A percentile compares a stretch with the other conserved stretches of the same genome.
Evolutionary conservation across 1,139 yeast species (phyloP).

Genomic region (Suzukiozyma palmioleophila): DNA sequence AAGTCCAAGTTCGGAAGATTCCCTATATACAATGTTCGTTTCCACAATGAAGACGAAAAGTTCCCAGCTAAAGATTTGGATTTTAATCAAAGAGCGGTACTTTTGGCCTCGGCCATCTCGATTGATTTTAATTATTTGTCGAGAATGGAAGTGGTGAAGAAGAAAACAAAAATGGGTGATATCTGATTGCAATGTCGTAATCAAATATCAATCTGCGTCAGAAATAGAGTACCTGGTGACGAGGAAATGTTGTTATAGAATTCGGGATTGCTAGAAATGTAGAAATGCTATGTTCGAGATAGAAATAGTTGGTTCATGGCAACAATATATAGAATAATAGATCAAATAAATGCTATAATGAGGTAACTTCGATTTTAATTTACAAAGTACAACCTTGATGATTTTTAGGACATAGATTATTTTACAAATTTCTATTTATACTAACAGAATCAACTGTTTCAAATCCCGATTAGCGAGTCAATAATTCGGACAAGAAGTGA

Average conservation of each 20-base stretch:
- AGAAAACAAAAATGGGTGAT: conserved; percentile 14
- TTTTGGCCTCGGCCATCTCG: conserved; percentile 80
- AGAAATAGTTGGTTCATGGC: no score
- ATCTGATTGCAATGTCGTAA: no score
- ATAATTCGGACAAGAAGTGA: conserved; percentile 1
- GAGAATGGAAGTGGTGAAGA: conserved; percentile 52
- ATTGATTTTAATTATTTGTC: conserved; percentile 92
- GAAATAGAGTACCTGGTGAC: no score
- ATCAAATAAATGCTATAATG: no score
- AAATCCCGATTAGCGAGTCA: neutral
- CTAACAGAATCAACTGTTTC: conserved; percentile 1
- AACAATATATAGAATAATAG: no score
- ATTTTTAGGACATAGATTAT: no score
- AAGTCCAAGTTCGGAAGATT: neutral
- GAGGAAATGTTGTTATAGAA: no score
- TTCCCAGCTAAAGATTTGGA: neutral
- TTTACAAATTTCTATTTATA: neutral
- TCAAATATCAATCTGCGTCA: no score
- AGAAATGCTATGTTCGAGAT: no score
- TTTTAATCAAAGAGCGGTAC: conserved; percentile 74
- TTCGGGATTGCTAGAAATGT: no score
- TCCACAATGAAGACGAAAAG: neutral
- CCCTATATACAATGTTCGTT: conserved; percentile 1
- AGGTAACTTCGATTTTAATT: no score
- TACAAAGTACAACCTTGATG: no score